phyloP scores from a whole-genome alignment of 352 stramenopile species.

The Pythium plurisporium region DNA sequence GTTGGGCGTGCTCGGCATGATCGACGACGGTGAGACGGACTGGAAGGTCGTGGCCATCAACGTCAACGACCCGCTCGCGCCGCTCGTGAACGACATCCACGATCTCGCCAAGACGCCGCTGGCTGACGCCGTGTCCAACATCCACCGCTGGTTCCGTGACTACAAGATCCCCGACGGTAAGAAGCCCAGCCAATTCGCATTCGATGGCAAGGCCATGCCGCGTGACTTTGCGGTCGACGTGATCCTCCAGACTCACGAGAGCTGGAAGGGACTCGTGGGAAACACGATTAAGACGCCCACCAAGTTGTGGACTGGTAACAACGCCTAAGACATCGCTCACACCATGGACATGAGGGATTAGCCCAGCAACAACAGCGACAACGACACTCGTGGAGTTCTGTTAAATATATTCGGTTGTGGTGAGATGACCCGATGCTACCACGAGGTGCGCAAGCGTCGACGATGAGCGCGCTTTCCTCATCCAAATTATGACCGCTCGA shows the following conservation, averaged over 20 bases:
- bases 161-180: conserved; percentile 99
- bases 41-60: conserved; percentile 99
- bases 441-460: neutral
- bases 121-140: conserved; percentile 58
- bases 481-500: conserved; percentile 19
- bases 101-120: conserved; percentile 72
- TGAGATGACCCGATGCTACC: neutral
- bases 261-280: conserved; percentile 81
- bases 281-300: conserved; percentile 37
- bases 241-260: conserved; percentile 87
- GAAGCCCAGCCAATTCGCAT: conserved; percentile 97
- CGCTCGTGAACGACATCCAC: conserved; percentile 92
- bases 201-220: conserved; percentile 91
- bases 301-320: conserved; percentile 60
- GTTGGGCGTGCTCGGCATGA: conserved; percentile 98
- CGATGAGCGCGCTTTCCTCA: neutral
- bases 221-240: conserved; percentile 87
- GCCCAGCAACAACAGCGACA: neutral
- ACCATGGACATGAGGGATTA: neutral
- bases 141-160: conserved; percentile 97
- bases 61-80: conserved; percentile 93
- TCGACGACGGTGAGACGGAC: conserved; percentile 99
- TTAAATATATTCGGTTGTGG: conserved; percentile 32
- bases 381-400: neutral
- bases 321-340: neutral